Evolutionary conservation across 129 eudicot species (phyloP).

Genomic region (Flaveria bidentis): DNA sequence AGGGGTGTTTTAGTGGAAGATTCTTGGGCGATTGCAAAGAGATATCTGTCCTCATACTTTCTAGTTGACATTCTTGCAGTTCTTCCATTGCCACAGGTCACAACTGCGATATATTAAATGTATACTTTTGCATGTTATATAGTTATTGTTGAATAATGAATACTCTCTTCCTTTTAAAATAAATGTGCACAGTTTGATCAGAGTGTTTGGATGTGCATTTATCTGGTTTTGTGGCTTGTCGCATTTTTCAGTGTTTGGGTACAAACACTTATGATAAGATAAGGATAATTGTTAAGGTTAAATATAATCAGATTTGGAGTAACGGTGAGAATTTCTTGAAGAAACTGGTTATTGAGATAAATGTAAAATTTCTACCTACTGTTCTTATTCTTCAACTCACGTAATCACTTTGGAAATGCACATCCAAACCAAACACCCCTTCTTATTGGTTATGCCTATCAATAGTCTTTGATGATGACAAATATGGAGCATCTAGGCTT

Average conservation of each 20-base stretch:
- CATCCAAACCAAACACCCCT: too few species aligned
- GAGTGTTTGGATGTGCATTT: not conserved
- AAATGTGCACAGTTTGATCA: not conserved
- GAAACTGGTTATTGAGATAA: not conserved
- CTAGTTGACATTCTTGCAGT: slow-evolving; percentile 90
- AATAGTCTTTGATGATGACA: too few species aligned
- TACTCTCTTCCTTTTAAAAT: not conserved
- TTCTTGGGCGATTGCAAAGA: slow-evolving; percentile 83
- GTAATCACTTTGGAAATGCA: too few species aligned
- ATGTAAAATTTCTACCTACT: not conserved
- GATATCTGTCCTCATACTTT: slow-evolving; percentile 79
- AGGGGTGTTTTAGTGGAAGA: slow-evolving; percentile 91
- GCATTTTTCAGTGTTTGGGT: not conserved
- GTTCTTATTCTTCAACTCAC: not conserved
- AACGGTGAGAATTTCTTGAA: too few species aligned
- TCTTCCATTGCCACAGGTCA: slow-evolving; percentile 97
- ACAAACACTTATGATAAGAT: not conserved
- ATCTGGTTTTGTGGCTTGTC: not conserved
- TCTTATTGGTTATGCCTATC: too few species aligned
- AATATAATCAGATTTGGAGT: not conserved
- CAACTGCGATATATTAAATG: not conserved
- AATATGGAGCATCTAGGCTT: too few species aligned
- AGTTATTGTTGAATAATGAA: not conserved
- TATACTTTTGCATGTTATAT: not conserved
- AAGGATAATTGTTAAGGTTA: not conserved